Percentiles rank a stretch among this genome's conserved stretches.
phyloP scores from a whole-genome alignment of 306 rosid genomes.

The Rosa chinensis region DNA sequence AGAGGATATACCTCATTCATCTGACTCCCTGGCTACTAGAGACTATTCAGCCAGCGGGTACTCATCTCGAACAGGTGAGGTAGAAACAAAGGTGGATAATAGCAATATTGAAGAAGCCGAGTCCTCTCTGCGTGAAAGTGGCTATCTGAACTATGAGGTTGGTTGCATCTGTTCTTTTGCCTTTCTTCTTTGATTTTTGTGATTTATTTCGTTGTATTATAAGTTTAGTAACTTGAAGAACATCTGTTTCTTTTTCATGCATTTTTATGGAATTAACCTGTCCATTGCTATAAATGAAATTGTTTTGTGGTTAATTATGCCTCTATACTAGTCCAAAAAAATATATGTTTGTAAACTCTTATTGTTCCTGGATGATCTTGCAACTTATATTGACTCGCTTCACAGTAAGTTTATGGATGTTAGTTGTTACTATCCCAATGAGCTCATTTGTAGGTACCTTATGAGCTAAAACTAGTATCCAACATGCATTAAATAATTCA shows the following conservation, averaged over 20 bases:
- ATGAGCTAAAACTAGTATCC: not conserved
- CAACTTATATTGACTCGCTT: not conserved
- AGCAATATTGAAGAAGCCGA: constrained; percentile 95
- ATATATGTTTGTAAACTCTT: not conserved
- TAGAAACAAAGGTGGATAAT: constrained; percentile 62
- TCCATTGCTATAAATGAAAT: not conserved
- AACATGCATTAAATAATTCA: not conserved
- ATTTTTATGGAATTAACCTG: not conserved
- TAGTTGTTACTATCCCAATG: not conserved
- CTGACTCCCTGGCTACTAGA: constrained; percentile 87
- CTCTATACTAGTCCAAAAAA: not conserved
- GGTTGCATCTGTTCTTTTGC: constrained; percentile 21
- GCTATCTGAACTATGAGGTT: constrained; percentile 92
- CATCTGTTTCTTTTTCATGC: not conserved
- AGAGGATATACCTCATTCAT: constrained; percentile 63
- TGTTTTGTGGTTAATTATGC: not conserved
- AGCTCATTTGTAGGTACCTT: not conserved
- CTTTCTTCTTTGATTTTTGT: constrained; percentile 14
- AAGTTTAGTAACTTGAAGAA: not conserved
- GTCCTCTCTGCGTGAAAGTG: constrained; percentile 87
- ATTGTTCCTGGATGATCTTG: not conserved
- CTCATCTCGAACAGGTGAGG: constrained; percentile 76
- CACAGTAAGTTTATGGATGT: not conserved
- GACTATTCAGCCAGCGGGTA: constrained; percentile 91
- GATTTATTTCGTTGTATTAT: not conserved